Evolutionary conservation across 2,329 filamentous ascomycete genomes (phyloP).

Genomic region (Fonsecaea nubica): DNA sequence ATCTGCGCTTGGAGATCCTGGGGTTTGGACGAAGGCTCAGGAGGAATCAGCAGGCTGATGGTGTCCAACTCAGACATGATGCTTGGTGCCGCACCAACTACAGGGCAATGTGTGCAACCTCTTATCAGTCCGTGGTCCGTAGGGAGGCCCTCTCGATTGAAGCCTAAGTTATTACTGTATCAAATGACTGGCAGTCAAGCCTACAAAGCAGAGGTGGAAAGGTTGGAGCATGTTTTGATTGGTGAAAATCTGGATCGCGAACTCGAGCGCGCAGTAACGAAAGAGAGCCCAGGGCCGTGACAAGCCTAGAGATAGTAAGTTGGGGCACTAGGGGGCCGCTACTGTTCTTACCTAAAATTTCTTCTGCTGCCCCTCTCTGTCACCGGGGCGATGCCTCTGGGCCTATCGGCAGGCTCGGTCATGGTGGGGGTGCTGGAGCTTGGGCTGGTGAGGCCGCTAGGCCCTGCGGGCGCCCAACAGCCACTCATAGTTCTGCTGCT

Average conservation of each 20-base stretch:
- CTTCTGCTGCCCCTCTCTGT: not conserved
- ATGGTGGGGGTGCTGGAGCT: not conserved
- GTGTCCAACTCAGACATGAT: slow-evolving; percentile 30
- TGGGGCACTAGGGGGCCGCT: not conserved
- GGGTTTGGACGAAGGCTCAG: slow-evolving; percentile 12
- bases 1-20: slow-evolving; percentile 31
- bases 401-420: not conserved
- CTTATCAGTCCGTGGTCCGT: not conserved
- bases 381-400: not conserved
- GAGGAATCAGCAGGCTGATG: slow-evolving; percentile 33
- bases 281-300: not conserved
- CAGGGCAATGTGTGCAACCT: not conserved
- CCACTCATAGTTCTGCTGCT: not conserved
- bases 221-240: not conserved
- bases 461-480: slow-evolving; percentile 5
- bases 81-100: not conserved
- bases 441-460: not conserved
- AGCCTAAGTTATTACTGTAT: not conserved
- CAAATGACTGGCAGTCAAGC: not conserved
- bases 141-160: not conserved
- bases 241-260: not conserved
- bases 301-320: not conserved
- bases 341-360: not conserved
- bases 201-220: not conserved
- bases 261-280: not conserved